Conservation (phyloP, 306 rosid genomes). For the Lithocarpus polystachyus region DNA sequence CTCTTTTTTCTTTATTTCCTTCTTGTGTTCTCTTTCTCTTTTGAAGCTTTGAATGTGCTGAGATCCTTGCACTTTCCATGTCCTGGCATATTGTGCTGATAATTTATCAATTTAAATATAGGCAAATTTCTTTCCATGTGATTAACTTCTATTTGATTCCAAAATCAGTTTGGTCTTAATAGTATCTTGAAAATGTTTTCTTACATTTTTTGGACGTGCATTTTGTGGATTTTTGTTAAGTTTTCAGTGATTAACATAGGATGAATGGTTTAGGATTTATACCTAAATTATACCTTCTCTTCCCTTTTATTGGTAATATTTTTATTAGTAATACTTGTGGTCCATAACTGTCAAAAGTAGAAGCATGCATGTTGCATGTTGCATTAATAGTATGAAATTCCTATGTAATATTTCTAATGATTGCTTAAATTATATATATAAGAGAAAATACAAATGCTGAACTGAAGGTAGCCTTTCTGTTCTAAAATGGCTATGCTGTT, state of each 20-base stretch:
- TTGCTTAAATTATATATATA: neutral
- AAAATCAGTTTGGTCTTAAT: neutral
- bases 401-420: slow-evolving; percentile 1
- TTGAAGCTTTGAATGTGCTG: neutral
- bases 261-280: slow-evolving; percentile 17
- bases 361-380: neutral
- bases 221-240: neutral
- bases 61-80: neutral
- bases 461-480: no score
- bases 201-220: no score
- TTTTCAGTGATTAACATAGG: slow-evolving; percentile 12
- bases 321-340: slow-evolving; percentile 10
- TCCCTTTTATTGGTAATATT: slow-evolving; percentile 4
- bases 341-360: slow-evolving; percentile 2
- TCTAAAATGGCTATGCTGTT: neutral
- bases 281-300: neutral
- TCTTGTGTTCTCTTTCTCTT: neutral
- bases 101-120: neutral
- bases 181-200: no score
- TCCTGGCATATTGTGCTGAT: neutral
- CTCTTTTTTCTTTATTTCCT: neutral
- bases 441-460: neutral
- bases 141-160: neutral
- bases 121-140: neutral
- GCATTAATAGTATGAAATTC: neutral